Base-by-base conservation (phyloP, 176 grass and related monocot species). In the Bothriochloa decipiens region DNA sequence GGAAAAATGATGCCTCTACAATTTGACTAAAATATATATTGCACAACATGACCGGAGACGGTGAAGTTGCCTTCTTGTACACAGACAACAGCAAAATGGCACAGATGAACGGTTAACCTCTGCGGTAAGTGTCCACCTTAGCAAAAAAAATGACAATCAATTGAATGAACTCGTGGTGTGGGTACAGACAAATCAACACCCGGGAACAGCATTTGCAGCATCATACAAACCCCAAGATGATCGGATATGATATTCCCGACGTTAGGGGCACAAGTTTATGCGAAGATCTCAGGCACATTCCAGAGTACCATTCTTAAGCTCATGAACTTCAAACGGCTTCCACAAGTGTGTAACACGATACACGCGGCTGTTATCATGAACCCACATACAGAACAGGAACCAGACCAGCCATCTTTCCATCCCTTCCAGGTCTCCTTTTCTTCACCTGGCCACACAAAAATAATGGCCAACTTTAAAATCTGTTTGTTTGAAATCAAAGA, bases 361-460 rank as follows among this genome's bases (percentile, higher is more conserved):
- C 25, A 40, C 20, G 39, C 2, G 8, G 41, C 66, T 70, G 78
- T 94, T 82, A 87, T 96, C 86, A 90, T 66, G 91, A 96, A 69
- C 84, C 96, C 74, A 99, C 91, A 72, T 99, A 99, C 46, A 99
- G 85, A 86, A 99, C 97, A 74, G 97, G 97, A 78, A 96, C 93
- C 71, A 99, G 81, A 52, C 97, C 97, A 43, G 88, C 93, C 68
- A 84, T 86, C 75, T 93, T 96, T 74, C 97, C 93, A 83, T 99
- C 97, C 87, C 97, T 99, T 87, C 97, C 93, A 42, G 97, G 91
- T n/a, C 93, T 92, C 86, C 89, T 99, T 75, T 99, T 96, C 91
- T 99, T 99, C 64, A 99, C 97, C 97, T 99, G 90, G n/a, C 28
- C 16, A 82, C 75, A 86, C 20, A 66, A 62, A 27, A 80, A 43